Base-by-base conservation (phyloP, 1,139 yeast species). In the Geotrichum histeridarum region DNA sequence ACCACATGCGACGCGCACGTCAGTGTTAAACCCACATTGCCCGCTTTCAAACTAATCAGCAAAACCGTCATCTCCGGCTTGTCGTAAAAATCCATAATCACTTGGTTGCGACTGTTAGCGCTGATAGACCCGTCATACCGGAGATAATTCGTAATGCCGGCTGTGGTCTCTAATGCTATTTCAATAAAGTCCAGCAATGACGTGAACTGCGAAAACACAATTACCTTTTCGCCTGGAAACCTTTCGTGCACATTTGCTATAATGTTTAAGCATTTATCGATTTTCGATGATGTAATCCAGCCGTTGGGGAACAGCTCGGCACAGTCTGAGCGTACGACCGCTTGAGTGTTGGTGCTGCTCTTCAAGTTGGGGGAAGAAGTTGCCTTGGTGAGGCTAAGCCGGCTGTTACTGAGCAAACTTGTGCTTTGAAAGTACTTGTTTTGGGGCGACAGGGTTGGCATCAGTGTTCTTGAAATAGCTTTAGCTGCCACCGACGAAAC, bases 1-100 rank as follows among this genome's bases (percentile, higher is more conserved):
- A 91, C 81, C 9, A 91, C 95, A 67, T 89, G 96, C 42, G 89
- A 86, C 0, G 98, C 98, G 72, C 95, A 87, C 0, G 97, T 91
- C 60, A 91, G 75, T 0, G 97, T 91, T 59, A 91, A 76, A 6
- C 98, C 98, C 12, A 90, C 93, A 67, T 88, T 90, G 63, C 98
- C 98, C 0, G 97, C 96, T 65, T 84, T 84, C 65, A 91, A 77
- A 0, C 96, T 87, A 30, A 89, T 77, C 50, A 91, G 73, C 66
- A 91, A 70, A 9, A 91, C 78, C 49, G 75, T 75, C 35, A 75
- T 70, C 1, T 71, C 68, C 1, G 77, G 71, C 44, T 80, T 77
- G 56, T 80, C 80, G 67, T 84, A 85, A 65, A 91, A 90, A 49
- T 74, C 71, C 54, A 77, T 77, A 44, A 91, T 81, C 0, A 82